phyloP scores from a whole-genome alignment of 2,329 filamentous ascomycete genomes.

The Penicillium sp. region DNA sequence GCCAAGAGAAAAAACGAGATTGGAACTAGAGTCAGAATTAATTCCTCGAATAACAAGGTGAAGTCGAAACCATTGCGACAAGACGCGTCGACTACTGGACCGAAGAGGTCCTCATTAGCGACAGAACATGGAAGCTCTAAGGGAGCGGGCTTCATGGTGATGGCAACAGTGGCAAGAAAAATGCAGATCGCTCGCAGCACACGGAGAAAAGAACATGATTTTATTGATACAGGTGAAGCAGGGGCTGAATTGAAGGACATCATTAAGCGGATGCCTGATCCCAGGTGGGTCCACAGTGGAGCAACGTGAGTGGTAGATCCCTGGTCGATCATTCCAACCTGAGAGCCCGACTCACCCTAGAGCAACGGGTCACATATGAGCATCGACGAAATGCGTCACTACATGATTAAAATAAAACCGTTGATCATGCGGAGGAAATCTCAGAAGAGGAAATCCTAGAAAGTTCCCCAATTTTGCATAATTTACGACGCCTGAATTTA shows the following conservation, averaged over 20 bases:
- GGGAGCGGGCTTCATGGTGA: conserved; percentile 5
- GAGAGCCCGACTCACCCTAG: not conserved
- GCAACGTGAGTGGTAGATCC: not conserved
- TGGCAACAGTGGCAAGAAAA: not conserved
- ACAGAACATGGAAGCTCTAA: conserved; percentile 11
- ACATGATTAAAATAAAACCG: not conserved
- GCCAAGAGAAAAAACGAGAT: not conserved
- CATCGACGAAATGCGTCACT: not conserved
- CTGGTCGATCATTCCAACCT: not conserved
- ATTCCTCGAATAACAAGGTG: conserved; percentile 32
- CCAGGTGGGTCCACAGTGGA: not conserved
- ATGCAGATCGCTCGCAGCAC: not conserved
- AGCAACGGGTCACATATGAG: not conserved
- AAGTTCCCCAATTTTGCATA: not conserved
- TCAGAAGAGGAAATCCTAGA: too few relatives aligned
- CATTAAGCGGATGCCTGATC: not conserved
- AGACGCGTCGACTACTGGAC: conserved; percentile 21
- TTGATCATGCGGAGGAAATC: not conserved
- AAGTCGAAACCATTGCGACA: conserved; percentile 32
- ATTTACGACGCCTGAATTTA: too few relatives aligned
- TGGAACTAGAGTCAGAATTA: conserved; percentile 22
- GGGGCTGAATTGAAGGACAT: not conserved
- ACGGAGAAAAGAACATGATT: not conserved
- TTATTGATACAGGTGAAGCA: not conserved
- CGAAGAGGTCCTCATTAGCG: conserved; percentile 25